phyloP scores from a whole-genome alignment of 257 asterid species.

The Gentiana dahurica region DNA sequence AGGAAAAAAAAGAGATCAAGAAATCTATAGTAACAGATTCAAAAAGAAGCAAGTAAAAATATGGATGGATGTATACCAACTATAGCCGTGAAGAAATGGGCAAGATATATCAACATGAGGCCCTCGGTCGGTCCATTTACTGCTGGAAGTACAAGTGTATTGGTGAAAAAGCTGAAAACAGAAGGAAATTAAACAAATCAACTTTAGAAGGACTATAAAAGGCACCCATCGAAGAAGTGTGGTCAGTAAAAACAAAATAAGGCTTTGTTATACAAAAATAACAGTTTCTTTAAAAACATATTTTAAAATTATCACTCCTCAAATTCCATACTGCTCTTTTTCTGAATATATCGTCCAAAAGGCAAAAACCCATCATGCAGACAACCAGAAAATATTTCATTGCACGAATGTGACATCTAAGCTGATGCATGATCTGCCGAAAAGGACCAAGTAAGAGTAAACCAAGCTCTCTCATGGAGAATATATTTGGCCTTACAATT shows the following conservation, averaged over 20 bases:
- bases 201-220: not conserved
- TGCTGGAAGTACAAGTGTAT: conserved; percentile 85
- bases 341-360: no score
- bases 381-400: no score
- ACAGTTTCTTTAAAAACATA: not conserved
- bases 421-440: no score
- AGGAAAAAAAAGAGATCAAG: not conserved
- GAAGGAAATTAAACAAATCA: conserved; percentile 3
- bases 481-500: no score
- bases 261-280: no score
- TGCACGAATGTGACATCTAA: no score
- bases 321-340: no score
- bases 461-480: no score
- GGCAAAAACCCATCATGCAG: no score
- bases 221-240: no score
- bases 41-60: conserved; percentile 8
- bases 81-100: conserved; percentile 64
- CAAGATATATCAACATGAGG: conserved; percentile 60
- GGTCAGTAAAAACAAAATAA: no score
- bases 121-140: conserved; percentile 97
- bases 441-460: no score
- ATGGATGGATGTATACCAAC: conserved; percentile 40
- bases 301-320: not conserved
- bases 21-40: not conserved
- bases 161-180: conserved; percentile 74